Percentiles rank a stretch among this genome's conserved stretches.
phyloP scores from a whole-genome alignment of 1,284 basidiomycete genomes.

The Ustilago vetiveriae region DNA sequence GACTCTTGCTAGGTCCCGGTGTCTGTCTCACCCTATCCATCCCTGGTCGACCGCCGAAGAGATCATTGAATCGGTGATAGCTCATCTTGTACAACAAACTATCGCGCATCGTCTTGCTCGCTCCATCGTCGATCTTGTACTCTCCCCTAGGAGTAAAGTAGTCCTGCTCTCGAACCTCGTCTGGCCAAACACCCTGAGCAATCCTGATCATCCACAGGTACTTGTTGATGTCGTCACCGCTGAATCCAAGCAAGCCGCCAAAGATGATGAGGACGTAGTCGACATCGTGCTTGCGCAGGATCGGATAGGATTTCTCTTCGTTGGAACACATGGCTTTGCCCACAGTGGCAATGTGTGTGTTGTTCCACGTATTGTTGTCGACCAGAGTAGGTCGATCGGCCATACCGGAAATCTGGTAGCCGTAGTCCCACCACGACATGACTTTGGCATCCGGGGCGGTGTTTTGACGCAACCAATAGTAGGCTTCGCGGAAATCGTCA shows the following conservation, averaged over 20 bases:
- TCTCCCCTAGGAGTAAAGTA: conserved; percentile 95
- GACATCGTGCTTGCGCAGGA: conserved; percentile 95
- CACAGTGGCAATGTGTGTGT: conserved; percentile 72
- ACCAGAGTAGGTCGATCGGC: conserved; percentile 96
- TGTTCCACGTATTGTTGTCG: conserved; percentile 99
- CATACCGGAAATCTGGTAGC: conserved; percentile 99
- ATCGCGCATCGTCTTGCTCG: conserved; percentile 90
- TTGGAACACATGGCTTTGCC: conserved; percentile 83
- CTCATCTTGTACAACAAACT: conserved; percentile 78
- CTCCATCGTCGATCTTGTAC: conserved; percentile 89
- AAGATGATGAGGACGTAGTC: conserved; percentile 98
- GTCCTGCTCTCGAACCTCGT: conserved; percentile 92
- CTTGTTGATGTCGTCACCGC: conserved; percentile 99
- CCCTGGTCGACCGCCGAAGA: conserved; percentile 68
- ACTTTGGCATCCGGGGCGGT: conserved; percentile 90
- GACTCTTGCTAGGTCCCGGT: conserved; percentile 46
- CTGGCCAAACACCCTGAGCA: conserved; percentile 97
- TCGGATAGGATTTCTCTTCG: conserved; percentile 96
- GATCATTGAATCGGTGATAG: conserved; percentile 65
- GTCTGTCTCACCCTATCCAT: conserved; percentile 60
- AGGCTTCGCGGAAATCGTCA: conserved; percentile 99
- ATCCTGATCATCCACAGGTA: conserved; percentile 89
- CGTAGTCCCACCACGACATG: conserved; percentile 99
- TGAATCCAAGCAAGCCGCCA: conserved; percentile 94
- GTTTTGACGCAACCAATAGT: conserved; percentile 98